Percentiles rank a stretch among this genome's conserved stretches.
These are phyloP conservation scores for Sphaceloma murrayae DNA, from an alignment of 2,329 filamentous ascomycete species.

Conservation along the genomic window DNA sequence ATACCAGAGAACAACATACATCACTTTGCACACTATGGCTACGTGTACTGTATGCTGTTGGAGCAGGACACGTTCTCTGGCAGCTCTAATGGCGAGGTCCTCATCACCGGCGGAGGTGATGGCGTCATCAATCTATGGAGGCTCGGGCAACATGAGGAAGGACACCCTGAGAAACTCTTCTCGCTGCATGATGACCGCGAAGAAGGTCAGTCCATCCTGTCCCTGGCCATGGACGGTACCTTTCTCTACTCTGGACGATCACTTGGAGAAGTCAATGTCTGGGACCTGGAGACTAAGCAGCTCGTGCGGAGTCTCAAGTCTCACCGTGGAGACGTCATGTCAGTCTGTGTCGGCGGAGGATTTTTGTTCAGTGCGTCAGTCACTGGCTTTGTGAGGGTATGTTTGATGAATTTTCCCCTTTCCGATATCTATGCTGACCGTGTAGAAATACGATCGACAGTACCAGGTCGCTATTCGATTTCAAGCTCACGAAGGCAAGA, in stretches of 20 bases:
- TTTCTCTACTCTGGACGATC: constrained; percentile 88
- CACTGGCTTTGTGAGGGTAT: constrained; percentile 75
- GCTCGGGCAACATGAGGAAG: constrained; percentile 50
- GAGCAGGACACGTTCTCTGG: constrained; percentile 63
- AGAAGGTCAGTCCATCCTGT: constrained; percentile 57
- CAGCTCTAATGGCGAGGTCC: constrained; percentile 61
- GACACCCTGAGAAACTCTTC: constrained; percentile 61
- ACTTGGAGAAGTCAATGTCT: constrained; percentile 82
- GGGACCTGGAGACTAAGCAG: constrained; percentile 92
- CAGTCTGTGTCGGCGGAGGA: constrained; percentile 74
- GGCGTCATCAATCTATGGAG: constrained; percentile 93
- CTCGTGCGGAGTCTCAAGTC: constrained; percentile 77
- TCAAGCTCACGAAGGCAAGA: constrained; percentile 76
- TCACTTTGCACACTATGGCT: constrained; percentile 90
- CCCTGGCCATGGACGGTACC: constrained; percentile 75
- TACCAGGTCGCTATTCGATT: constrained; percentile 71
- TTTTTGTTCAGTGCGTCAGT: constrained; percentile 81
- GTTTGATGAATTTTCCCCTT: constrained; percentile 23
- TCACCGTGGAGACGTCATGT: constrained; percentile 73
- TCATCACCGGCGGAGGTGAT: constrained; percentile 87
- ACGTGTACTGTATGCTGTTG: constrained; percentile 92
- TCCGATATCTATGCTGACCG: not conserved
- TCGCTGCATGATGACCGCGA: constrained; percentile 50
- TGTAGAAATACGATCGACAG: constrained; percentile 64
- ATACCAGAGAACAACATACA: constrained; percentile 71